Percentiles rank a stretch among this genome's conserved stretches.
These are phyloP conservation scores for Wickerhamomyces sp. DNA, from an alignment of 1,139 yeast species.

Conservation along the genomic window DNA sequence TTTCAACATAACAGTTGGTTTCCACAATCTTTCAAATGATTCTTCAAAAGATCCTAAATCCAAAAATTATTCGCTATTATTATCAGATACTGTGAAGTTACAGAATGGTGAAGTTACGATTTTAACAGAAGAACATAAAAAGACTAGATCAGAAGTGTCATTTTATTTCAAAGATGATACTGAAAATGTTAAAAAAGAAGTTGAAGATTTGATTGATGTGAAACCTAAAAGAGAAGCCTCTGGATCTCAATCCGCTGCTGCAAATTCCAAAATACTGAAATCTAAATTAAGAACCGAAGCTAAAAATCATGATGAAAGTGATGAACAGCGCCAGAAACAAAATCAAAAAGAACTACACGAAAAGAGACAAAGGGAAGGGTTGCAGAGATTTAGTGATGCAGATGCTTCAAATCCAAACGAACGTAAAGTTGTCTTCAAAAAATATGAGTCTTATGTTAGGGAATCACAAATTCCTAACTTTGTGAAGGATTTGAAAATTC, in stretches of 20 bases:
- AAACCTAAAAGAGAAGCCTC: slow-evolving; percentile 20
- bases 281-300: slow-evolving; percentile 79
- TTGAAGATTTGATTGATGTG: slow-evolving; percentile 26
- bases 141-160: slow-evolving; percentile 69
- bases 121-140: slow-evolving; percentile 66
- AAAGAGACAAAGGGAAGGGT: slow-evolving; percentile 81
- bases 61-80: slow-evolving; percentile 59
- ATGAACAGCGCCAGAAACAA: slow-evolving; percentile 77
- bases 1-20: slow-evolving; percentile 74
- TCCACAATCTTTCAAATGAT: slow-evolving; percentile 52
- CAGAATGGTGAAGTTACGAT: slow-evolving; percentile 57
- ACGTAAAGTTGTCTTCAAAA: slow-evolving; percentile 73
- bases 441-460: slow-evolving; percentile 90
- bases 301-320: slow-evolving; percentile 69
- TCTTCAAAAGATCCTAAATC: slow-evolving; percentile 39
- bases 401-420: slow-evolving; percentile 67
- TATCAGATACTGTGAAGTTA: slow-evolving; percentile 82
- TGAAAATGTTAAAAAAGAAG: slow-evolving; percentile 29
- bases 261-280: slow-evolving; percentile 57
- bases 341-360: slow-evolving; percentile 82
- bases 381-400: slow-evolving; percentile 69
- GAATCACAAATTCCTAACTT: slow-evolving; percentile 86
- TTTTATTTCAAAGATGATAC: slow-evolving; percentile 79
- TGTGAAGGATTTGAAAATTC: slow-evolving; percentile 80
- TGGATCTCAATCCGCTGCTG: slow-evolving; percentile 21